These are phyloP conservation scores for Tricholoma matsutake DNA, from an alignment of 768 basidiomycete genomes.

Conservation along the genomic window DNA sequence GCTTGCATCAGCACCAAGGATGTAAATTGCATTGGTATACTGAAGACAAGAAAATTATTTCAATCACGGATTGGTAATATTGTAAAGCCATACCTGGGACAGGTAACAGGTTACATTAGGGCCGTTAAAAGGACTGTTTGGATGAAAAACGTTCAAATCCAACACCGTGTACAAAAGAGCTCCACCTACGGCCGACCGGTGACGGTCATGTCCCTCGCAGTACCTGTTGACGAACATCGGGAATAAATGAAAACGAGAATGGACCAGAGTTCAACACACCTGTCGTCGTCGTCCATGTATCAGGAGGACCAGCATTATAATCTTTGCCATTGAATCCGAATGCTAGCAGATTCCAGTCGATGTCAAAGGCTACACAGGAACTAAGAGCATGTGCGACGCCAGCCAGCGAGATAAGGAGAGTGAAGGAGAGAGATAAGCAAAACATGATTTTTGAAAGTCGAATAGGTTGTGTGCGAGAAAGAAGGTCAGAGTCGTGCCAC, in stretches of 20 bases:
- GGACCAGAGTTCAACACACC: slow-evolving; percentile 33
- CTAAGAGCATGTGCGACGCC: slow-evolving; percentile 17
- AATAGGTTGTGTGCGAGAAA: not conserved
- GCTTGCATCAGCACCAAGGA: slow-evolving; percentile 71
- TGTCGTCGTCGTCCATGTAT: slow-evolving; percentile 56
- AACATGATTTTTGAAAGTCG: slow-evolving; percentile 4
- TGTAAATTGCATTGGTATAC: slow-evolving; percentile 85
- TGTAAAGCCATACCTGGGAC: slow-evolving; percentile 45
- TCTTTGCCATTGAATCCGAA: slow-evolving; percentile 85
- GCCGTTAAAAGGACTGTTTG: slow-evolving; percentile 60
- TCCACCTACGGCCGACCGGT: slow-evolving; percentile 70
- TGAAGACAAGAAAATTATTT: slow-evolving; percentile 25
- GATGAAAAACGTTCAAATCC: not conserved
- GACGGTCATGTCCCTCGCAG: slow-evolving; percentile 66
- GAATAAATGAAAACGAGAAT: not conserved
- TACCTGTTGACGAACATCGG: slow-evolving; percentile 32
- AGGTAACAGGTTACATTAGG: slow-evolving; percentile 68
- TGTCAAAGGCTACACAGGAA: slow-evolving; percentile 75
- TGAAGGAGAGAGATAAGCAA: slow-evolving; percentile 10
- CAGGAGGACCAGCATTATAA: slow-evolving; percentile 72
- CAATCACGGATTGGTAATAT: not conserved
- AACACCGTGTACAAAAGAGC: slow-evolving; percentile 3
- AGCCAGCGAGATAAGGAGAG: slow-evolving; percentile 19
- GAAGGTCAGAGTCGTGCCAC: slow-evolving; percentile 5
- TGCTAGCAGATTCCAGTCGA: slow-evolving; percentile 78